Percentiles rank a stretch among this genome's conserved stretches.
Evolutionary conservation across 1,284 basidiomycete species (phyloP).

Genomic region (Testicularia cyperi): DNA sequence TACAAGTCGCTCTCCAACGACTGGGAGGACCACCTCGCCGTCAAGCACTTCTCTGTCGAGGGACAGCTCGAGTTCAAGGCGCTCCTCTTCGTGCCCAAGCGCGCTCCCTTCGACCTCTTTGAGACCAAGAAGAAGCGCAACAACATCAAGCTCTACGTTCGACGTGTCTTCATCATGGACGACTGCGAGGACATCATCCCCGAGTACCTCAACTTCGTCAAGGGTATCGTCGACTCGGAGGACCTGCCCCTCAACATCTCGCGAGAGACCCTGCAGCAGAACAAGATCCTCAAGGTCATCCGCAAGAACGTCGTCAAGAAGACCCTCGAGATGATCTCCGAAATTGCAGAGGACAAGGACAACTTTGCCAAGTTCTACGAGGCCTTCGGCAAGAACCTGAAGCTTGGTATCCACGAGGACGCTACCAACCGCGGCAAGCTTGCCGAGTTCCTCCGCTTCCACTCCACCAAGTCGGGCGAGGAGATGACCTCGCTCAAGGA

Average conservation of each 20-base stretch:
- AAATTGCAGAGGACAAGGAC: constrained; percentile 99
- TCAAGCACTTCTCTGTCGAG: constrained; percentile 99
- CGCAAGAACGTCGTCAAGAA: constrained; percentile 88
- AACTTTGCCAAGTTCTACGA: constrained; percentile 95
- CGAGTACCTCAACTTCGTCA: constrained; percentile 99
- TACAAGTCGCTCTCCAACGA: constrained; percentile 99
- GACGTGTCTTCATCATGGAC: constrained; percentile 99
- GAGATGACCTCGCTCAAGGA: constrained; percentile 97
- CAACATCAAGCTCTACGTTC: constrained; percentile 99
- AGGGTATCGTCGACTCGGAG: constrained; percentile 94
- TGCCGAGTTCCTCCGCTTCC: constrained; percentile 98
- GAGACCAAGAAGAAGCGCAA: constrained; percentile 99
- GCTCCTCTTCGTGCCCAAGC: constrained; percentile 86
- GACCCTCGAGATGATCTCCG: constrained; percentile 88
- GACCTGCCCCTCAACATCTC: constrained; percentile 99
- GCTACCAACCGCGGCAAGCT: constrained; percentile 98
- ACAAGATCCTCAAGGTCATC: constrained; percentile 99
- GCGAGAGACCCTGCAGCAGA: constrained; percentile 98
- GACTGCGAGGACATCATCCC: constrained; percentile 99
- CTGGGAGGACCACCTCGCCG: constrained; percentile 96
- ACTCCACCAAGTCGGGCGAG: constrained; percentile 90
- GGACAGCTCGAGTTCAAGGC: constrained; percentile 99
- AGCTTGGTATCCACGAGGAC: constrained; percentile 98
- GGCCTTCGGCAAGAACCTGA: constrained; percentile 68
- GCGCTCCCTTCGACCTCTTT: constrained; percentile 89